Evolutionary conservation across 306 rosid species (phyloP).

Genomic region (Rosa rugosa): DNA sequence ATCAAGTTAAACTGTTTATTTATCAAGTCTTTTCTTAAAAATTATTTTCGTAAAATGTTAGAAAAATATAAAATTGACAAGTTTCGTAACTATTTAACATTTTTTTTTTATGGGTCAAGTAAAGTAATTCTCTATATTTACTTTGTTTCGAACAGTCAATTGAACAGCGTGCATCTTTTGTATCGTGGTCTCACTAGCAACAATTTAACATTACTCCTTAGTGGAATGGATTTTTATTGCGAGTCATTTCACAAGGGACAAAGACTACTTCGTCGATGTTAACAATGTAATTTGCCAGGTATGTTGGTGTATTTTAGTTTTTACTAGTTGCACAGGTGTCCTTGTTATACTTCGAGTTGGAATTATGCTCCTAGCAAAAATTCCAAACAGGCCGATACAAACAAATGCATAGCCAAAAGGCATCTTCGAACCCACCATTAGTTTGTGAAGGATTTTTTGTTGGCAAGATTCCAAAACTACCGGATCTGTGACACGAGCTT

Average conservation of each 20-base stretch:
- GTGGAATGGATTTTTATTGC: too few species aligned
- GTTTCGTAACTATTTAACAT: too few species aligned
- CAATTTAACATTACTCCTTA: not conserved
- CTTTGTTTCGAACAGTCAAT: too few species aligned
- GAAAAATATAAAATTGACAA: too few species aligned
- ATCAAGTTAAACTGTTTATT: too few species aligned
- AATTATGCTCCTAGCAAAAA: not conserved
- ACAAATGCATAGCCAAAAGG: conserved; percentile 20
- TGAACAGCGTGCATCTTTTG: too few species aligned
- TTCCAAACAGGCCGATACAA: conserved; percentile 14
- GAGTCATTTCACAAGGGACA: not conserved
- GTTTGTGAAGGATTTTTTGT: not conserved
- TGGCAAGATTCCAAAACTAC: conserved; percentile 40
- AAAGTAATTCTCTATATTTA: too few species aligned
- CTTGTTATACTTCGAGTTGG: not conserved
- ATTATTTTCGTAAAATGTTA: too few species aligned
- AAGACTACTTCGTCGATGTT: not conserved
- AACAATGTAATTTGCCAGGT: not conserved
- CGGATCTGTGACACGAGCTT: conserved; percentile 26
- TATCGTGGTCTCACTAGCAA: too few species aligned
- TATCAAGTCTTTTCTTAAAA: too few species aligned
- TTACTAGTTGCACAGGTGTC: not conserved
- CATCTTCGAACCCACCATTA: conserved; percentile 19
- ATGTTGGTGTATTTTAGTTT: too few species aligned
- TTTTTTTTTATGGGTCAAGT: too few species aligned